phyloP scores from a whole-genome alignment of 139 green algal species.

The Penium margaritaceum region DNA sequence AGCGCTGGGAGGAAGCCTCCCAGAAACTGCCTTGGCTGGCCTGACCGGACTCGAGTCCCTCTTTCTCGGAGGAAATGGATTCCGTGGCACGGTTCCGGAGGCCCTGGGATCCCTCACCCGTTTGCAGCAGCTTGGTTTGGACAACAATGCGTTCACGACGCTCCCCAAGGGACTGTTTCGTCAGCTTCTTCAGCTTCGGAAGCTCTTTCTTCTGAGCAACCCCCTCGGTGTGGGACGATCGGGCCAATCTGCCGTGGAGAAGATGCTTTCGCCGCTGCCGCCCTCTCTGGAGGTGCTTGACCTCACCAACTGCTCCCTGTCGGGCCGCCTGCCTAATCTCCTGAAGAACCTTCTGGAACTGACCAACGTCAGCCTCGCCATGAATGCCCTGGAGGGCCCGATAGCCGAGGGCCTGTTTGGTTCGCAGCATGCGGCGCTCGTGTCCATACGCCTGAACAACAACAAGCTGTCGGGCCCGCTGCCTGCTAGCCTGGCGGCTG shows the following conservation, averaged over 20 bases:
- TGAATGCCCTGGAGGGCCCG: not conserved
- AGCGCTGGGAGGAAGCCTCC: not conserved
- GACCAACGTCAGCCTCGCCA: not conserved
- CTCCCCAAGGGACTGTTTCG: not conserved
- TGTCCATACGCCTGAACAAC: slow-evolving; percentile 13
- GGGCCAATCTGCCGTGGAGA: not conserved
- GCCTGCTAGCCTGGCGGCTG: not conserved
- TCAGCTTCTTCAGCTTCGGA: not conserved
- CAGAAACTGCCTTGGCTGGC: not conserved
- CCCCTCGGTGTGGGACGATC: not conserved
- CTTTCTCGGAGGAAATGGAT: not conserved
- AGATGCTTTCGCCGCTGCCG: too few relatives aligned
- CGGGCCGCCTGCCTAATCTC: not conserved
- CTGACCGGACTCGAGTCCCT: not conserved
- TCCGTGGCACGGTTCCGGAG: not conserved
- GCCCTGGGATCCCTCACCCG: not conserved
- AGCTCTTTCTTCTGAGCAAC: not conserved
- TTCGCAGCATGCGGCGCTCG: not conserved
- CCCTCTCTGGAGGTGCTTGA: not conserved
- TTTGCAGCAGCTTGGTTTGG: not conserved
- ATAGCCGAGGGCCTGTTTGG: not conserved
- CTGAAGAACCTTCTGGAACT: not conserved
- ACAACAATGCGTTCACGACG: slow-evolving; percentile 4
- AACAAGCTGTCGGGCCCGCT: slow-evolving; percentile 6
- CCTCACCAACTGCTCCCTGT: slow-evolving; percentile 10